These are phyloP conservation scores for Quercus cerris DNA, from an alignment of 306 rosid species.

Conservation along the genomic window DNA sequence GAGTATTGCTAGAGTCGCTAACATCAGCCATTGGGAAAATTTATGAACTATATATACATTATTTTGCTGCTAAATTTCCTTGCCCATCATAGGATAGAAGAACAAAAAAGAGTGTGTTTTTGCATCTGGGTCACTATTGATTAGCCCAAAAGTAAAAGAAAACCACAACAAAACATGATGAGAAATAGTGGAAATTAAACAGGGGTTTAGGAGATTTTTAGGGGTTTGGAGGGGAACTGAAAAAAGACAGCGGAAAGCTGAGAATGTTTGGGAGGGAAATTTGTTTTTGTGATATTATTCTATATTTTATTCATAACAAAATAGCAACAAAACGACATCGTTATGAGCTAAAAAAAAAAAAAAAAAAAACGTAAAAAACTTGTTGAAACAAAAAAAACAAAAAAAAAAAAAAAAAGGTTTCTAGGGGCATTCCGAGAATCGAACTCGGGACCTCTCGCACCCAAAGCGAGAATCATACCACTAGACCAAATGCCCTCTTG, in stretches of 20 bases:
- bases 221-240: constrained; percentile 27
- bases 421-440: constrained; percentile 23
- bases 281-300: no score
- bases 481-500: no score
- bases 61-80: neutral
- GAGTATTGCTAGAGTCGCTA: constrained; percentile 6
- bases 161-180: constrained; percentile 16
- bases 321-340: no score
- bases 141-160: neutral
- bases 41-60: neutral
- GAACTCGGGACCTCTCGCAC: no score
- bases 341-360: constrained; percentile 17
- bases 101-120: neutral
- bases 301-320: neutral
- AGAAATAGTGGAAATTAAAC: no score
- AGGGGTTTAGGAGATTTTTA: no score
- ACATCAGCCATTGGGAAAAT: constrained; percentile 1
- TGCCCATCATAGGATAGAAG: neutral
- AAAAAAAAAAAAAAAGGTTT: accelerated
- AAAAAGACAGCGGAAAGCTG: no score
- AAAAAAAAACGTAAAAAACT: neutral
- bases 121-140: neutral
- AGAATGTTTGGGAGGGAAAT: constrained; percentile 39
- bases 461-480: no score
- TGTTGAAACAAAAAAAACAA: no score